Evolutionary conservation across 2,329 filamentous ascomycete species (phyloP).

Genomic region (Cercospora janseana): DNA sequence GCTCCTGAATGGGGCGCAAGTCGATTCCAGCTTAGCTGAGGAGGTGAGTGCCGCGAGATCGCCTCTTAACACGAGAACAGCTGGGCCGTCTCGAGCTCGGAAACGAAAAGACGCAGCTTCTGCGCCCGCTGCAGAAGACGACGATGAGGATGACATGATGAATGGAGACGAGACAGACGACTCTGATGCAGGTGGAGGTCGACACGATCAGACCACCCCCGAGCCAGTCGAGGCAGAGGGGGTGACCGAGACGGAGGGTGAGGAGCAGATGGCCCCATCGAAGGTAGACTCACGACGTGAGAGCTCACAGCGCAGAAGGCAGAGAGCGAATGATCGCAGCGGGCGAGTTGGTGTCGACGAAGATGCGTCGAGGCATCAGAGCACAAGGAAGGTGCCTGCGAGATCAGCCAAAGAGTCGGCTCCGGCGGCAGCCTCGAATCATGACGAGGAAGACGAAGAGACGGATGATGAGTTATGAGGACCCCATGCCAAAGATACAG

Average conservation of each 20-base stretch:
- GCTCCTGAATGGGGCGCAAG: slow-evolving; percentile 57
- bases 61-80: slow-evolving; percentile 21
- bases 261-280: slow-evolving; percentile 17
- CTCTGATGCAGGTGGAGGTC: slow-evolving; percentile 24
- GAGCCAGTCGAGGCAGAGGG: slow-evolving; percentile 14
- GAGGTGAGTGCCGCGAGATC: slow-evolving; percentile 19
- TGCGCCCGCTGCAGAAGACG: slow-evolving; percentile 42
- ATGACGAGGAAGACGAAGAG: slow-evolving; percentile 33
- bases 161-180: slow-evolving; percentile 26
- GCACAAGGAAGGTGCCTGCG: slow-evolving; percentile 26
- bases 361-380: neutral
- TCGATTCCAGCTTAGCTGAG: slow-evolving; percentile 57
- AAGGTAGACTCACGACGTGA: neutral
- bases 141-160: slow-evolving; percentile 23
- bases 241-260: slow-evolving; percentile 10
- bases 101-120: slow-evolving; percentile 39
- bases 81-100: slow-evolving; percentile 31
- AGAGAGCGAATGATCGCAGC: neutral
- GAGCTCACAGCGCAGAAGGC: slow-evolving; percentile 9
- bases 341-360: slow-evolving; percentile 20
- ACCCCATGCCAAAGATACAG: neutral
- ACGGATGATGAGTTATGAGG: slow-evolving; percentile 38
- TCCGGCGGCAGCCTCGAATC: slow-evolving; percentile 16
- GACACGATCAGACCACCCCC: slow-evolving; percentile 17
- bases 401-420: slow-evolving; percentile 14